These are phyloP conservation scores for Pterocarpus macrocarpus DNA, from an alignment of 306 rosid species.

Conservation along the genomic window DNA sequence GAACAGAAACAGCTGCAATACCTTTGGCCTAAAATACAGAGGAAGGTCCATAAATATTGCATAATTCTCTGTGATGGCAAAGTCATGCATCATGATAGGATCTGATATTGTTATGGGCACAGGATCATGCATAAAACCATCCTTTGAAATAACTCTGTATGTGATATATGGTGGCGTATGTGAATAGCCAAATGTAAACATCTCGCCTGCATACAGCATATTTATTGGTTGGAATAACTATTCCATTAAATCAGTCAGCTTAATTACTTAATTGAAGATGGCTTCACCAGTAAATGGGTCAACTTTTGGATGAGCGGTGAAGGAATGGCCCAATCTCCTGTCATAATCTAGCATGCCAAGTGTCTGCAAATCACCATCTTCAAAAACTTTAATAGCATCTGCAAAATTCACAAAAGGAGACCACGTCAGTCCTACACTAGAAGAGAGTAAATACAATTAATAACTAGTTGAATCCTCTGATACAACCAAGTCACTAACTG, in stretches of 20 bases:
- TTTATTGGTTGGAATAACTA: slow-evolving; percentile 37
- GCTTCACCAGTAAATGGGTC: slow-evolving; percentile 86
- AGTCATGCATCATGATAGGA: slow-evolving; percentile 97
- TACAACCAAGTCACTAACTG: slow-evolving; percentile 6
- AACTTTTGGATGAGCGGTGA: slow-evolving; percentile 99
- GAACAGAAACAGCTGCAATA: slow-evolving; percentile 44
- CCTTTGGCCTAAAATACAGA: slow-evolving; percentile 86
- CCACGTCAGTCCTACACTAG: slow-evolving; percentile 38
- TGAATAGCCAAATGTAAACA: slow-evolving; percentile 96
- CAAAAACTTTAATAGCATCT: slow-evolving; percentile 93
- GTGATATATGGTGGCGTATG: slow-evolving; percentile 87
- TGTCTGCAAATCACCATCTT: slow-evolving; percentile 97
- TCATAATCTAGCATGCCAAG: slow-evolving; percentile 93
- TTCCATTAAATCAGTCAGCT: slow-evolving; percentile 24
- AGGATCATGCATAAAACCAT: slow-evolving; percentile 93
- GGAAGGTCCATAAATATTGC: slow-evolving; percentile 97
- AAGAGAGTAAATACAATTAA: slow-evolving; percentile 38
- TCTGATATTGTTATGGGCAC: slow-evolving; percentile 87
- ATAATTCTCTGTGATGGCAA: slow-evolving; percentile 90
- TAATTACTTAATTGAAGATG: slow-evolving; percentile 43
- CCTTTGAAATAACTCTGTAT: slow-evolving; percentile 91
- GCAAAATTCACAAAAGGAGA: slow-evolving; percentile 44
- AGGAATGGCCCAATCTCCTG: slow-evolving; percentile 87
- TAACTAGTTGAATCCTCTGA: neutral
- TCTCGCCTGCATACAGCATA: slow-evolving; percentile 78